Percentiles rank a stretch among this genome's conserved stretches.
Evolutionary conservation across 306 rosid species (phyloP).

Genomic region (Glycine soja): DNA sequence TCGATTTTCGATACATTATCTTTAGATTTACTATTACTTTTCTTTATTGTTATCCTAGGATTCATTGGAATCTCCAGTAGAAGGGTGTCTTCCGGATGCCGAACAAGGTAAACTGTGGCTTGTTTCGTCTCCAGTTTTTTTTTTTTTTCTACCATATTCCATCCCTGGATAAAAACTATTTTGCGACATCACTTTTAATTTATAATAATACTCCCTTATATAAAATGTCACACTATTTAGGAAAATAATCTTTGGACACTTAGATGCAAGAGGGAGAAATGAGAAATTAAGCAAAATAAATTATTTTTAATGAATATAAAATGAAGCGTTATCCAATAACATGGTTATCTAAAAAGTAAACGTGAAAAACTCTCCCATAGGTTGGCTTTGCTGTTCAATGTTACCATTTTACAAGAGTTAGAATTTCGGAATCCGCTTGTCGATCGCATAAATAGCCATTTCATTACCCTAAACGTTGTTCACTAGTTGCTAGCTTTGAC

Average conservation of each 20-base stretch:
- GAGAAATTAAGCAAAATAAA: background rate
- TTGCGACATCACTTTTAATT: background rate
- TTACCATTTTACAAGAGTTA: background rate
- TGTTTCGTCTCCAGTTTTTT: background rate
- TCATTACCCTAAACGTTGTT: background rate
- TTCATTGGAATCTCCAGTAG: conserved; percentile 58
- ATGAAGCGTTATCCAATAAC: background rate
- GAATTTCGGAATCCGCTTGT: background rate
- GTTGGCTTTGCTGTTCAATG: too few species aligned
- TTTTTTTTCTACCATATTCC: background rate
- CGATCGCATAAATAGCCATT: background rate
- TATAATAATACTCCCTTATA: background rate
- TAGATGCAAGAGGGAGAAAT: background rate
- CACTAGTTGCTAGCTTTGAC: background rate
- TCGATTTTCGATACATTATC: conserved; percentile 5
- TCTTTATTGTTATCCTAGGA: conserved; percentile 55
- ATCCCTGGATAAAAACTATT: background rate
- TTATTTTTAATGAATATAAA: background rate
- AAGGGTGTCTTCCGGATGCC: conserved; percentile 94
- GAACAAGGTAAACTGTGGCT: conserved; percentile 53
- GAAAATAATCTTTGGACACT: background rate
- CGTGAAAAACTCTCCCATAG: background rate
- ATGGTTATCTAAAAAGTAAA: background rate
- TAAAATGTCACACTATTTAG: background rate
- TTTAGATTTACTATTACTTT: conserved; percentile 10